Percentiles rank a stretch among this genome's conserved stretches.
Conservation (phyloP, 2,329 filamentous ascomycete species). For the Botrytis aclada region DNA sequence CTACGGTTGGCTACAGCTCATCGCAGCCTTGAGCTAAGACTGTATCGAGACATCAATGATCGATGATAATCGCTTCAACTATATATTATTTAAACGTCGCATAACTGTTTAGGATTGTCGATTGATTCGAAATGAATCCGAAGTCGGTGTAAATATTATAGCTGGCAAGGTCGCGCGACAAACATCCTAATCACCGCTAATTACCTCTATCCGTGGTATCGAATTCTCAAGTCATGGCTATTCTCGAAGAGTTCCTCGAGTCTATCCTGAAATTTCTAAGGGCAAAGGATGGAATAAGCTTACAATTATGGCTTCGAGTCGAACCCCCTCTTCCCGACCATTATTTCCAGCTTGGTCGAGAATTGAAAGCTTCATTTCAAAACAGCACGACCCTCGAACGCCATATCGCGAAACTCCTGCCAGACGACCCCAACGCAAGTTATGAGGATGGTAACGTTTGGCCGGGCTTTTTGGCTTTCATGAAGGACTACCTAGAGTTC, state of each 20-base stretch:
- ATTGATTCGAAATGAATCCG: not conserved
- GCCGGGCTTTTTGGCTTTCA: conserved; percentile 74
- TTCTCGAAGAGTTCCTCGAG: conserved; percentile 65
- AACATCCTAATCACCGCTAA: not conserved
- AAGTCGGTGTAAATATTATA: not conserved
- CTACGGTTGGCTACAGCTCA: not conserved
- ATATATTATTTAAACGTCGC: not conserved
- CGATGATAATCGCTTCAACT: not conserved
- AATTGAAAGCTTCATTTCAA: conserved; percentile 60
- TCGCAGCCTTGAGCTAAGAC: not conserved
- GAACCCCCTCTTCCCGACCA: conserved; percentile 66
- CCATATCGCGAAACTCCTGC: conserved; percentile 61
- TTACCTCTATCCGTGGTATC: not conserved
- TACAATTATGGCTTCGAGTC: conserved; percentile 70
- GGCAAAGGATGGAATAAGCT: conserved; percentile 58
- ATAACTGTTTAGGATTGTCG: not conserved
- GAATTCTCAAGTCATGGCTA: conserved; percentile 48
- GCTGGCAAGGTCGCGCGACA: too few relatives aligned
- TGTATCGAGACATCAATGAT: not conserved
- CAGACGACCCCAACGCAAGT: conserved; percentile 60
- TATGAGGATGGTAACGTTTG: conserved; percentile 66
- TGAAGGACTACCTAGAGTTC: conserved; percentile 77
- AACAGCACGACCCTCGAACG: conserved; percentile 54
- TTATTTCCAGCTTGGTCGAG: conserved; percentile 65
- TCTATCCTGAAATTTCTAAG: conserved; percentile 62